phyloP scores from a whole-genome alignment of 768 basidiomycete genomes.

The Rhizopogon sp. region DNA sequence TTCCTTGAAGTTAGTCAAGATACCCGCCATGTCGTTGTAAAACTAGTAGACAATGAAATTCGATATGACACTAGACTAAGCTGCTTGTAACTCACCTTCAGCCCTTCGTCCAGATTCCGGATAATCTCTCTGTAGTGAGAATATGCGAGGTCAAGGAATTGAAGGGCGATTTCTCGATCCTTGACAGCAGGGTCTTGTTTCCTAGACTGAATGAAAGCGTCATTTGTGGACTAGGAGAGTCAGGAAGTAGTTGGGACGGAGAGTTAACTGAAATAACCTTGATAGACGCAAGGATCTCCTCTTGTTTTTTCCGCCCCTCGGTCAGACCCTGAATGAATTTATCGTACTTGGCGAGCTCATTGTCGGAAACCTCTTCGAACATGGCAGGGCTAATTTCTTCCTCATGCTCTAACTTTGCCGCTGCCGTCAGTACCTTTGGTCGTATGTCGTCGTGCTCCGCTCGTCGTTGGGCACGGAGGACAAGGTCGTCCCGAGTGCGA shows the following conservation, averaged over 20 bases:
- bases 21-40: constrained; percentile 78
- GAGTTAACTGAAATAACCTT: constrained; percentile 43
- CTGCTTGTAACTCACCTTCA: constrained; percentile 48
- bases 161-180: constrained; percentile 76
- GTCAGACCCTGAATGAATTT: constrained; percentile 59
- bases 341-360: constrained; percentile 79
- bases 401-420: constrained; percentile 61
- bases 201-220: constrained; percentile 68
- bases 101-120: constrained; percentile 83
- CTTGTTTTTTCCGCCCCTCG: constrained; percentile 54
- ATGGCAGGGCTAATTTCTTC: constrained; percentile 73
- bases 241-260: neutral
- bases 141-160: constrained; percentile 79
- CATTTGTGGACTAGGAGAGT: constrained; percentile 53
- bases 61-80: neutral
- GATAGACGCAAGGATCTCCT: constrained; percentile 59
- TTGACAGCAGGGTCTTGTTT: constrained; percentile 74
- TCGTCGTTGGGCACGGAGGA: constrained; percentile 58
- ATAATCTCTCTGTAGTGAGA: constrained; percentile 84
- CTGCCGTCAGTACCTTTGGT: constrained; percentile 58
- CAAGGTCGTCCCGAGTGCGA: constrained; percentile 53
- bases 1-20: constrained; percentile 72
- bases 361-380: constrained; percentile 82
- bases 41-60: constrained; percentile 47
- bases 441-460: constrained; percentile 71